Evolutionary conservation across 305 asterid genomes (phyloP).

Genomic region (Fraxinus albicans): DNA sequence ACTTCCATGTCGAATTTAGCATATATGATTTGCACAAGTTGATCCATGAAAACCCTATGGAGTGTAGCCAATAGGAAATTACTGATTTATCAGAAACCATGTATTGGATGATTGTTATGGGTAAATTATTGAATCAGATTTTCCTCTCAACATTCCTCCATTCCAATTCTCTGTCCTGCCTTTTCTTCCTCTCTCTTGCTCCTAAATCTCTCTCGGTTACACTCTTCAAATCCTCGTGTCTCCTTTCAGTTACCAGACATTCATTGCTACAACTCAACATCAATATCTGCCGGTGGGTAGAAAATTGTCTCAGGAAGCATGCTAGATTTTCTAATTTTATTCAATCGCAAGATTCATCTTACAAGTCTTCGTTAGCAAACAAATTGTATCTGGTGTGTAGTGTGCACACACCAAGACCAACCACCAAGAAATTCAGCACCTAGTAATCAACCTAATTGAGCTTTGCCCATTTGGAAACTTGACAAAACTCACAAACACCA

Average conservation of each 20-base stretch:
- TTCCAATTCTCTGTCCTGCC: background rate
- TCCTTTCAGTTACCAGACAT: background rate
- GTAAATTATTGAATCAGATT: background rate
- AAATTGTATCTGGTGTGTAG: background rate
- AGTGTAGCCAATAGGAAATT: background rate
- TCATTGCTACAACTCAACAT: background rate
- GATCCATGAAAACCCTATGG: background rate
- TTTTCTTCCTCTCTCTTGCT: background rate
- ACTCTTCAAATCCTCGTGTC: background rate
- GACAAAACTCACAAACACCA: background rate
- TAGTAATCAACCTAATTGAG: background rate
- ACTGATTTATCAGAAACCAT: background rate
- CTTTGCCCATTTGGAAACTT: background rate
- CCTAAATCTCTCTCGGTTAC: background rate
- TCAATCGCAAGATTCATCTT: background rate
- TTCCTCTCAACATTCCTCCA: conserved; percentile 3
- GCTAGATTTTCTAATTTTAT: background rate
- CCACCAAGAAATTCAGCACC: background rate
- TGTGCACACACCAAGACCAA: background rate
- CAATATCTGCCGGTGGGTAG: background rate
- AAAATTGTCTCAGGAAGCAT: background rate
- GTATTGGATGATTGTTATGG: background rate
- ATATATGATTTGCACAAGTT: background rate
- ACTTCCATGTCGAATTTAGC: background rate
- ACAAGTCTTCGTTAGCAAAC: background rate